Base-by-base conservation (phyloP, 192 early-diverging fungal species). In the Coemansia sp. region DNA sequence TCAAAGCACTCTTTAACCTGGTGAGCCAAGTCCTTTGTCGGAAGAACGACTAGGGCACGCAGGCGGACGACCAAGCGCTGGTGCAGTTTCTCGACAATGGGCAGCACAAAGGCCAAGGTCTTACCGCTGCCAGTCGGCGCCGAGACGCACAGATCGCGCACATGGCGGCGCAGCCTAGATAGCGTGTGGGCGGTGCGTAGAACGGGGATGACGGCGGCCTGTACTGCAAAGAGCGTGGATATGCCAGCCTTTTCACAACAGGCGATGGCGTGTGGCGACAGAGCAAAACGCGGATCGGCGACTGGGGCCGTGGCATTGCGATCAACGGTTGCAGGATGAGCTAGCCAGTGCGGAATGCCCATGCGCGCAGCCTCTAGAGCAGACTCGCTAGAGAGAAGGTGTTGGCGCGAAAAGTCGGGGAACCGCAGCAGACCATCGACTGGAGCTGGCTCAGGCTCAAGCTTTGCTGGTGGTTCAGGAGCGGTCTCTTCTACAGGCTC, bases 111-210 rank as follows among this genome's bases (percentile, higher is more conserved):
- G 0, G 96, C 95, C 41, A 99, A 79, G 3, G 97, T 99, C 76
- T 99, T 99, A 27, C 97, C 97, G 58, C 91, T 93, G 36, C 97
- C 97, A 1, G 97, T 99, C 0, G 96, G 92, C 20, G 95, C 93
- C 10, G 95, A 96, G 16, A 99, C 95, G 71, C 95, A 96, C 27
- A 99, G 71, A 74, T 97, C 96, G 22, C 95, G 92, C 9, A 93
- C 89, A 29, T 88, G 89, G 29, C 89, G 90, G n/a, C 90, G 87
- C 46, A 89, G 86, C 65, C 89, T 87, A 33, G 89, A 85, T 39
- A 90, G 78, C 27, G 86, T 74, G 62, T 88, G 90, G 16, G 93
- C 87, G 27, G 81, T 76, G 33, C 93, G 86, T 29, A 98, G 87
- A 15, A 88, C 86, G 2, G 97, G 94, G 27, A 97, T 88, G 1